Evolutionary conservation across 345 rosid species (phyloP), one percentile per base, ranked within the genome.

Genomic region (Acer saccharum): DNA sequence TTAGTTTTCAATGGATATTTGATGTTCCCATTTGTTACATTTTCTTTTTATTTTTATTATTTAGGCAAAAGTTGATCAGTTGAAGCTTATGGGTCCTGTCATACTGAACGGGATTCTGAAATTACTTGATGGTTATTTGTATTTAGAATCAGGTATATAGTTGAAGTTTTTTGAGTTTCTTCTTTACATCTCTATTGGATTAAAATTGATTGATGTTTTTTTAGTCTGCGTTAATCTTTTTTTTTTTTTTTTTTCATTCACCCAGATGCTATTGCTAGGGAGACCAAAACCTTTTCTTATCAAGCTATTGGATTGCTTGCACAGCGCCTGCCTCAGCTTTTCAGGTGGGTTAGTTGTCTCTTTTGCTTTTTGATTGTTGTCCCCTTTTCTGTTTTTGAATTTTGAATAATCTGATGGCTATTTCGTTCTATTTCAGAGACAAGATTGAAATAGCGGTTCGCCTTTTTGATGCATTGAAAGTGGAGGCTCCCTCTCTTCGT

Each of bases 251-350:
- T 0, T 54, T 82, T 74, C 65, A 4, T 78, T 83, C 61, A 35
- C 78, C 39, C 87, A 95, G 98, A 92, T 90, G 72, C 88, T 65
- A 81, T 83, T 79, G 87, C 90, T 71, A 88, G 91, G 88, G 96
- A 93, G 65, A 93, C 90, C 78, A 92, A 87, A 80, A 85, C 82
- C 57, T 93, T 92, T 84, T 89, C 91, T 84, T 95, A 90, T 80
- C 98, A 95, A 90, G 92, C 98, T 76, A 90, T 95, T 69, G 99
- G 99, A 76, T 85, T 95, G 81, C 88, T 95, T 81, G 94, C 94
- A 35, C 93, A 92, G 78, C 94, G 99, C 16, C 85, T 89, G 68
- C 99, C 99, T 72, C 91, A 95, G 75, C 96, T 92, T 77, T 93
- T 95, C 87, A 90, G 99, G 99, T 92, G 72, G 74, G 75, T 77